Base-by-base conservation (phyloP, 768 basidiomycete species). In the Leccinum longicurvipes region DNA sequence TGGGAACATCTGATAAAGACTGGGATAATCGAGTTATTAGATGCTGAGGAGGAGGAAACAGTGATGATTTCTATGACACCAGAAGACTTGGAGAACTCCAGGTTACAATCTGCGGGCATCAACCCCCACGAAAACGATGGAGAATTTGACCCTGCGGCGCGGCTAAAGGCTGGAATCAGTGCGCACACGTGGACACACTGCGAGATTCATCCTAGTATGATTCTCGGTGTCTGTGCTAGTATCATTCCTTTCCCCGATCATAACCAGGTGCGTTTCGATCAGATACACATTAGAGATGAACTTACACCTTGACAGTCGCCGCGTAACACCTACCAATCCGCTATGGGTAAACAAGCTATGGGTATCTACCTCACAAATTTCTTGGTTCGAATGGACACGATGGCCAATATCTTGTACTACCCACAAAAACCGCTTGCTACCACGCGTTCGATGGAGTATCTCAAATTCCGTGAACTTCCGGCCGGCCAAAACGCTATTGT, bases 261-360 rank as follows among this genome's bases (percentile, higher is more conserved):
- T 73, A 99, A 99, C 66, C 96, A 97, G 80, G 93, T 92, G 68
- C 58, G 85, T 74, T 42, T 27, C 27, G 29, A 50, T 58, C 34
- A 4, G 24, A 12, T 46, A 48, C 47, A 4, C 47, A 45, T 39
- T 28, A 36, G 32, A 32, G 7, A 31, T 34, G n/a, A 15, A 17
- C 39, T 58, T 47, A 58, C 54, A 63, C 19, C 55, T 28, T 52
- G 29, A 10, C 60, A 98, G 92, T 99, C 96, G 56, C 96, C 96
- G 62, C 97, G 96, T 85, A 99, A 99, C 70, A 99, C 96, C 4
- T 99, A 99, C 68, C 96, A 99, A 76, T 98, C 96, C 45, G 96
- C 96, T 51, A 99, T 99, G 96, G 97, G 97, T 64, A 99, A 99
- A 77, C 96, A 99, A 84, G 96, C 96, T 11, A 99, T 99, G 96